Percentiles rank a stretch among this genome's conserved stretches.
Evolutionary conservation across 2,329 filamentous ascomycete species (phyloP).

Genomic region (Colletotrichum coccodes): DNA sequence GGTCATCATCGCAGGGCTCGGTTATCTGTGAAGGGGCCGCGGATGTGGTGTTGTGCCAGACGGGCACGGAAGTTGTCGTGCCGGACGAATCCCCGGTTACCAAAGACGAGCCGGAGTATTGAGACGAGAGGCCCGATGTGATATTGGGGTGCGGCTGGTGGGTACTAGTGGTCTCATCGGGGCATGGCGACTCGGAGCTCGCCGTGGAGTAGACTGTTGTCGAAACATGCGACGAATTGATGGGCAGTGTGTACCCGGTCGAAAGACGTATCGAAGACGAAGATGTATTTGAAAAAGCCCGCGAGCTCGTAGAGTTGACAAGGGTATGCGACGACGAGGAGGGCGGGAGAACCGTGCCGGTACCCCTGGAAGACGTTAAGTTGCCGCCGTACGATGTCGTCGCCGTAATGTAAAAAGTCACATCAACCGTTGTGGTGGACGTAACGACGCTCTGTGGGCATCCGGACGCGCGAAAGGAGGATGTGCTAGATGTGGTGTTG

Average conservation of each 20-base stretch:
- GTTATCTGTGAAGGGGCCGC: not conserved
- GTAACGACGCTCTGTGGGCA: constrained; percentile 36
- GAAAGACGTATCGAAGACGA: not conserved
- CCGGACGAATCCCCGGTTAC: not conserved
- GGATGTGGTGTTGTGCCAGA: not conserved
- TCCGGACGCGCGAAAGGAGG: not conserved
- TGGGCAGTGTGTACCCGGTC: not conserved
- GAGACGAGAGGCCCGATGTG: not conserved
- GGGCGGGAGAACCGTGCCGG: not conserved
- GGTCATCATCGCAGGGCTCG: constrained; percentile 22
- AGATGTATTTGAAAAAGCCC: not conserved
- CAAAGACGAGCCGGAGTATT: not conserved
- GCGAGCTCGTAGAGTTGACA: constrained; percentile 4
- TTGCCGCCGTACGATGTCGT: constrained; percentile 35
- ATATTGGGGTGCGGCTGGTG: not conserved
- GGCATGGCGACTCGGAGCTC: constrained; percentile 3
- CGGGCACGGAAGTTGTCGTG: not conserved
- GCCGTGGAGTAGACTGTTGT: not conserved
- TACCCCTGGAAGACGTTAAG: constrained; percentile 4
- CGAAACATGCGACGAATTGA: not conserved
- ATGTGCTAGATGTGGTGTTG: constrained; percentile 3
- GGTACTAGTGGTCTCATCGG: not conserved
- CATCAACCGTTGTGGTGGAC: constrained; percentile 45
- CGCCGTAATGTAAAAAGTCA: constrained; percentile 44
- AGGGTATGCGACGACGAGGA: not conserved